These are phyloP conservation scores for Saksenaea oblongispora DNA, from an alignment of 371 early-diverging fungal species.

Conservation along the genomic window DNA sequence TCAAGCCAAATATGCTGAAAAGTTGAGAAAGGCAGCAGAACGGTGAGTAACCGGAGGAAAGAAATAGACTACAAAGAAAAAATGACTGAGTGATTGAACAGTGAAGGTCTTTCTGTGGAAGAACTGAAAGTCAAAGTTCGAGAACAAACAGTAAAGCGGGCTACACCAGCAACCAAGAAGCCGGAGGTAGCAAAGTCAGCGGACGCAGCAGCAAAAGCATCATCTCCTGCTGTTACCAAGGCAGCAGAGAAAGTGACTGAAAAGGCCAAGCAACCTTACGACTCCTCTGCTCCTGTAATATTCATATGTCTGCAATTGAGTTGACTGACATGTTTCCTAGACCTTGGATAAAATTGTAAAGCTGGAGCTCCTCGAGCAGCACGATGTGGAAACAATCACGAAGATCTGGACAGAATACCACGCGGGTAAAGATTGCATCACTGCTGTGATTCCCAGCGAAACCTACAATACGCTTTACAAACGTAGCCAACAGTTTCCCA, in stretches of 20 bases:
- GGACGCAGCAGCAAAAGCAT: conserved; percentile 9
- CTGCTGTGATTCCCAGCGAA: conserved; percentile 75
- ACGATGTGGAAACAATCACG: conserved; percentile 65
- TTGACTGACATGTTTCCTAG: conserved; percentile 20
- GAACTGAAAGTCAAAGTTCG: conserved; percentile 51
- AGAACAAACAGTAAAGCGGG: conserved; percentile 29
- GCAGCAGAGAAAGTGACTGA: conserved; percentile 33
- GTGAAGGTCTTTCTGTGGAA: conserved; percentile 51
- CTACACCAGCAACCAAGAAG: conserved; percentile 22
- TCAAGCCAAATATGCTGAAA: conserved; percentile 73
- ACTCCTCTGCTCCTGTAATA: conserved; percentile 55
- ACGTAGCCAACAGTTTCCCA: conserved; percentile 68
- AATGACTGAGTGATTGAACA: conserved; percentile 13
- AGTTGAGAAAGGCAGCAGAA: conserved; percentile 64
- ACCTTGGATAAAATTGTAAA: conserved; percentile 80
- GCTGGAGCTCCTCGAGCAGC: conserved; percentile 65
- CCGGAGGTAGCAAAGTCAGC: conserved; percentile 15
- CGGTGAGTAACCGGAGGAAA: conserved; percentile 39
- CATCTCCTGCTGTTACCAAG: conserved; percentile 21
- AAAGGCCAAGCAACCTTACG: conserved; percentile 36
- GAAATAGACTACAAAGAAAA: not conserved
- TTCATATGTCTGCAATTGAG: not conserved
- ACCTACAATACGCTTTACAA: conserved; percentile 71
- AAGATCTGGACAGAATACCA: conserved; percentile 89
- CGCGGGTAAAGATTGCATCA: conserved; percentile 64